Evolutionary conservation across 768 basidiomycete genomes (phyloP), one percentile per base, ranked within the genome.

Genomic region (Leccinum boreale): DNA sequence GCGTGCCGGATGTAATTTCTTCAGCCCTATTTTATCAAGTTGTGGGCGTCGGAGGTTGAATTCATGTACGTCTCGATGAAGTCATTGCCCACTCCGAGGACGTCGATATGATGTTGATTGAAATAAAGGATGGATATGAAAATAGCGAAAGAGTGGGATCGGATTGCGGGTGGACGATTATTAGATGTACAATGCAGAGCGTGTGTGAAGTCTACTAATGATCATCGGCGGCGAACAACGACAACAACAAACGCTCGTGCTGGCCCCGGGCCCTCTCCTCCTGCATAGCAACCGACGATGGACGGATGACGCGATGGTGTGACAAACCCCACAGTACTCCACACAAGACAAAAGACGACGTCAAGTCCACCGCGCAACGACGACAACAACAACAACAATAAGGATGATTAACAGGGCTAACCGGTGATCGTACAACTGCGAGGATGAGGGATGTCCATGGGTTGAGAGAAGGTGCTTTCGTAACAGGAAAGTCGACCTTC

Each of bases 341-440:
- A 53, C 54, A 56, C 55, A 59, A 59, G 42, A 50, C 31, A 17
- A 42, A 9, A 42, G n/a, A 19, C 42, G 10, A 42, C 5, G 42
- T 42, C 42, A 44, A 42, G 46, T 46, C 48, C 56, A 53, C 51
- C 36, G 47, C 55, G 39, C 39, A 39, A 39, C 36, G 36, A 31
- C 31, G 2, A 39, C 39, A 10, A 12, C 21, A 42, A 59, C 45
- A 36, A 61, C 62, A 58, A 58, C 31, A 59, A 58, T 31, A 50
- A 10, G 56, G 17, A 46, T 46, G 56, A 62, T 44, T 49, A 47
- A 53, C 52, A 24, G 26, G 47, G n/a, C 42, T 19, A 42, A 42
- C 42, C 49, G 52, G 33, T 62, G 53, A 64, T 71, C 63, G 62
- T 72, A 72, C 72, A 72, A 64, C 66, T 63, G 62, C 49, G 52